Evolutionary conservation across 441 rosid species (phyloP).

Genomic region (Populus trichocarpa): DNA sequence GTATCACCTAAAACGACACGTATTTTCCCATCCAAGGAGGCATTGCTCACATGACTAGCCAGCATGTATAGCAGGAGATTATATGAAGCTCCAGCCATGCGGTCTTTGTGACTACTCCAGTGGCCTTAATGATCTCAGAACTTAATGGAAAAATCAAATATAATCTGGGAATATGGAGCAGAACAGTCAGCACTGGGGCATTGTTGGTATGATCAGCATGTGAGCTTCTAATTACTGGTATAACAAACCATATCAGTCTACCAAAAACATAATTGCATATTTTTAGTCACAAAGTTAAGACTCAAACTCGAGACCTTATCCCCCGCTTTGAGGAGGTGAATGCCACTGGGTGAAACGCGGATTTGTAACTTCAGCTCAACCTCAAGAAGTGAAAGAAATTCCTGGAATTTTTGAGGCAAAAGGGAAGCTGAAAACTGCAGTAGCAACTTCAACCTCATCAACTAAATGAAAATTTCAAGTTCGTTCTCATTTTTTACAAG

Average conservation of each 20-base stretch:
- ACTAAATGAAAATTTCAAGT: background rate
- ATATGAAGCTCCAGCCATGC: constrained; percentile 98
- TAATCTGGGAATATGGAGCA: constrained; percentile 72
- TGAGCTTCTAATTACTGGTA: constrained; percentile 64
- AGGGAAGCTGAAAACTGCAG: background rate
- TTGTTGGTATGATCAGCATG: constrained; percentile 69
- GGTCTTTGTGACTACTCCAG: constrained; percentile 77
- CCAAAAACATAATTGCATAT: constrained; percentile 3
- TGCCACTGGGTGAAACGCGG: background rate
- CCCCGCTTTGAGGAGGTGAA: background rate
- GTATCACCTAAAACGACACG: background rate
- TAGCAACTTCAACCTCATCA: background rate
- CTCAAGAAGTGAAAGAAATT: background rate
- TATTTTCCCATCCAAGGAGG: background rate
- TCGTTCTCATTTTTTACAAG: background rate
- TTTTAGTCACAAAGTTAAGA: background rate
- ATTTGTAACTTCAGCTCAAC: background rate
- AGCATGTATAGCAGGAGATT: constrained; percentile 82
- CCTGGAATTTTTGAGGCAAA: background rate
- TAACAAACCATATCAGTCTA: constrained; percentile 84
- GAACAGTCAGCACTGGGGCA: constrained; percentile 71
- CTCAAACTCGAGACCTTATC: background rate
- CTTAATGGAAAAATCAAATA: constrained; percentile 84
- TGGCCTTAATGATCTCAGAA: constrained; percentile 68
- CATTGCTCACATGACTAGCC: constrained; percentile 77